Evolutionary conservation across 2,329 filamentous ascomycete genomes (phyloP), one percentile per base, ranked within the genome.

Genomic region (Penicillium corylophilum): DNA sequence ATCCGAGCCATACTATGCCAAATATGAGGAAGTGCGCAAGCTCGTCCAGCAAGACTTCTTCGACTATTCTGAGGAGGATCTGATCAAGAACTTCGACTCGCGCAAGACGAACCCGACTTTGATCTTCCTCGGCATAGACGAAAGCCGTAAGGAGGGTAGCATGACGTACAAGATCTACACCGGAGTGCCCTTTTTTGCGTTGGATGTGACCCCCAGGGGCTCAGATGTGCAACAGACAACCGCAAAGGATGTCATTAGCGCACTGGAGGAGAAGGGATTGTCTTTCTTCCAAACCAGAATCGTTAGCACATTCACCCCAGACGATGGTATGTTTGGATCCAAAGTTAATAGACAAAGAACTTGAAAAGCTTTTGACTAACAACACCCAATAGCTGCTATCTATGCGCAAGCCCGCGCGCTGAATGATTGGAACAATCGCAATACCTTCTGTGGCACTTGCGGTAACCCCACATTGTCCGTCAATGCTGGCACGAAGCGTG

Each of bases 361-460:
- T 12, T 2, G 1, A 15, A 12, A 15, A 13, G 22, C 13, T 1
- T 41, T 26, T 39, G 45, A 29, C 54, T 48, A 12, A 56, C 15
- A 28, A 20, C 10, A 5, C 18, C 39, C 36, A 44, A 56, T 28
- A 94, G 94, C 92, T 53, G 90, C 92, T 44, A 88, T 96, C 41
- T 96, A 91, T 62, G 93, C 90, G 13, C 90, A 96, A 72, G 89
- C 91, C 7, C 86, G 93, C 49, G 88, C 91, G 41, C 79, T 96
- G 23, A 78, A 95, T 31, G 94, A 97, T 76, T 99, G 94, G 94
- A 97, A 99, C 74, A 80, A 80, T 23, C 88, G 93, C 46, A 96
- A 95, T 73, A 88, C 87, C 26, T 99, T 90, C 79, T 99, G 94
- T 71, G 91, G 86, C 28, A 87, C 87, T 50, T 99, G 94, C 72